A percentile compares a stretch with the other conserved stretches of the same genome.
These are phyloP conservation scores for Cryptococcus hybrid DNA, from an alignment of 1,284 basidiomycete genomes.

Conservation along the genomic window DNA sequence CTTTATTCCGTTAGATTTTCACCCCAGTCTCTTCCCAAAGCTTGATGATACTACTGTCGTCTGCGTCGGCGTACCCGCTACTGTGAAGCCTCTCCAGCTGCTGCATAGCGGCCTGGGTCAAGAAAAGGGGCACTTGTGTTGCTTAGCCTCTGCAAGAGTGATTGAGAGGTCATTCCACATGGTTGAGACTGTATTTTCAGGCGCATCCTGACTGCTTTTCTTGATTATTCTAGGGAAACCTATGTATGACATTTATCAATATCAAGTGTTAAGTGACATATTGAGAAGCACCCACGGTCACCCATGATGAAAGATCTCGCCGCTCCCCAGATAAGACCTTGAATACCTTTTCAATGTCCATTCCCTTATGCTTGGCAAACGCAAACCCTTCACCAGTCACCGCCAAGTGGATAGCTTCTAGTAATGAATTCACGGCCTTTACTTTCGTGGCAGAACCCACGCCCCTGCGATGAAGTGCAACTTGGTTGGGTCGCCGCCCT, in stretches of 20 bases:
- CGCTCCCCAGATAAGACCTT: conserved; percentile 41
- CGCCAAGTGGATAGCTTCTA: conserved; percentile 44
- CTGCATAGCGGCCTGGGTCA: conserved; percentile 35
- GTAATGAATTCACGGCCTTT: conserved; percentile 42
- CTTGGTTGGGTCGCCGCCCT: conserved; percentile 18
- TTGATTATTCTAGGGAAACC: neutral
- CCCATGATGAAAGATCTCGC: conserved; percentile 41
- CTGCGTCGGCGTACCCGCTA: conserved; percentile 27
- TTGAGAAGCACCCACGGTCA: conserved; percentile 26
- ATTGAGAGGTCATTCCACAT: conserved; percentile 37
- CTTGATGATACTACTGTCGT: conserved; percentile 30
- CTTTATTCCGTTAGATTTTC: too few relatives aligned
- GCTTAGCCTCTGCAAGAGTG: conserved; percentile 34
- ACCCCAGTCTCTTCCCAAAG: conserved; percentile 27
- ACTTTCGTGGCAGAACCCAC: conserved; percentile 31
- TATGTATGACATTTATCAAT: too few relatives aligned
- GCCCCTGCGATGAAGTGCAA: conserved; percentile 41
- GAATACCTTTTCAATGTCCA: conserved; percentile 40
- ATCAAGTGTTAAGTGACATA: too few relatives aligned
- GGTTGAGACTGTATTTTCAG: conserved; percentile 8
- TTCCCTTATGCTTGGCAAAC: conserved; percentile 42
- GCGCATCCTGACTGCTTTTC: too few relatives aligned
- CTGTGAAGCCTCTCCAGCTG: conserved; percentile 25
- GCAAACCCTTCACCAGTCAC: conserved; percentile 47
- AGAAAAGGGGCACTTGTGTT: conserved; percentile 33